phyloP scores from a whole-genome alignment of 2,329 filamentous ascomycete genomes.

The Cladorrhinum sp. region DNA sequence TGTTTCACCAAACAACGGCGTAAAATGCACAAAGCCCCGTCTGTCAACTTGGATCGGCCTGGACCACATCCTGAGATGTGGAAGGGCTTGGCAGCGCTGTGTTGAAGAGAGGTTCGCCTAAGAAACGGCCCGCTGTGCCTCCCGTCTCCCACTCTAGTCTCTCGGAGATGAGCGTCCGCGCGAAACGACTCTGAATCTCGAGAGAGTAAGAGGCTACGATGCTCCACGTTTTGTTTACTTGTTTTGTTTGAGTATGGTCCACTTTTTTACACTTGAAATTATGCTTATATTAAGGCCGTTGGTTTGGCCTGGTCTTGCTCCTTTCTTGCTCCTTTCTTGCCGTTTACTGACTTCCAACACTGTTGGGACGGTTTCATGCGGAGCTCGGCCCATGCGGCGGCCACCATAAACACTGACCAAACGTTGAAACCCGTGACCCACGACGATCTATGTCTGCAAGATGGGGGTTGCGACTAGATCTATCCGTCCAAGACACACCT shows the following conservation, averaged over 20 bases:
- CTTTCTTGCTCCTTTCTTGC: neutral
- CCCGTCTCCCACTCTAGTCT: neutral
- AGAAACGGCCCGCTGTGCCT: neutral
- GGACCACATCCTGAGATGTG: neutral
- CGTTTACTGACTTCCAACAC: neutral
- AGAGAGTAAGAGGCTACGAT: no score
- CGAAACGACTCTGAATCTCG: neutral
- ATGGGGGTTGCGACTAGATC: neutral
- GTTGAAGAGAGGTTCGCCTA: neutral
- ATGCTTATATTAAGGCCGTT: neutral
- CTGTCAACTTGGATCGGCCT: neutral
- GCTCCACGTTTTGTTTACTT: neutral
- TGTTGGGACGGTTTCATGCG: neutral
- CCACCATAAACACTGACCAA: neutral
- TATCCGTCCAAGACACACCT: neutral
- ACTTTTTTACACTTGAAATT: neutral
- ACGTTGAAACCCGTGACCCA: neutral
- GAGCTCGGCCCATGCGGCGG: neutral
- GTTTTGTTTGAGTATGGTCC: neutral
- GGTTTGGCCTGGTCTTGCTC: neutral
- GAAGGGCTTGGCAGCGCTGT: neutral
- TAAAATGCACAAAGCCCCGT: neutral
- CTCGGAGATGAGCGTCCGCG: neutral
- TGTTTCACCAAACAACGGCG: no score
- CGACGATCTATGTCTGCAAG: neutral